These are phyloP conservation scores for Climacium dendroides DNA, from an alignment of 225 moss, liverwort and hornwort genomes.

Conservation along the genomic window DNA sequence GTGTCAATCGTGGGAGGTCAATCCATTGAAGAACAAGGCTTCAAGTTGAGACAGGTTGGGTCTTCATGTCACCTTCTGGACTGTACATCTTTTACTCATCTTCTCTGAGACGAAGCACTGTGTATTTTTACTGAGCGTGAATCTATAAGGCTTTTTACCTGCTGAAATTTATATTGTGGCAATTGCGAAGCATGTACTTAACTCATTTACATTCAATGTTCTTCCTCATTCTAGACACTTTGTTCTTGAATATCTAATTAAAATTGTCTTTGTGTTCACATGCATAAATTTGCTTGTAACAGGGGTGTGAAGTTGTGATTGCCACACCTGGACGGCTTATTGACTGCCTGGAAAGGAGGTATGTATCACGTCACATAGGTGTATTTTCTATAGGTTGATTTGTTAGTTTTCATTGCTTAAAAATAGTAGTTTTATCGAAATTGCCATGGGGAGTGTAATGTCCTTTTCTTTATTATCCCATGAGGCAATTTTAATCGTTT, in stretches of 20 bases:
- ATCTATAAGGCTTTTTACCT: neutral
- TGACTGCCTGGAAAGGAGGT: conserved; percentile 95
- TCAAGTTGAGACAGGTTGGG: conserved; percentile 88
- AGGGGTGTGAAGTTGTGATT: conserved; percentile 98
- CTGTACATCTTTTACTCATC: neutral
- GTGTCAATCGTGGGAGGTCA: conserved; percentile 99
- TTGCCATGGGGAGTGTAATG: neutral
- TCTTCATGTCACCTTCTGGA: neutral
- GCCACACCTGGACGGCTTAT: conserved; percentile 95
- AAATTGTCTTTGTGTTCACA: neutral
- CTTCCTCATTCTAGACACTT: neutral
- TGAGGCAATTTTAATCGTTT: neutral
- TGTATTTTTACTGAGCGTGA: neutral
- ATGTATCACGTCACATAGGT: neutral
- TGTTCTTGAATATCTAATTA: neutral
- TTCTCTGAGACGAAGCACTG: neutral
- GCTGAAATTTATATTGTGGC: neutral
- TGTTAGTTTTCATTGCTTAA: neutral
- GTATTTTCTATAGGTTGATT: neutral
- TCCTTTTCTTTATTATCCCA: neutral
- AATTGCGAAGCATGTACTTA: neutral
- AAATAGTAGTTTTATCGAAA: neutral
- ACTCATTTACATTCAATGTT: neutral
- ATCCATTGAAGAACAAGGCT: conserved; percentile 96
- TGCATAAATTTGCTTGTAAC: neutral